Evolutionary conservation across 2,329 filamentous ascomycete species (phyloP).

Genomic region (Trichoderma oligosporum): DNA sequence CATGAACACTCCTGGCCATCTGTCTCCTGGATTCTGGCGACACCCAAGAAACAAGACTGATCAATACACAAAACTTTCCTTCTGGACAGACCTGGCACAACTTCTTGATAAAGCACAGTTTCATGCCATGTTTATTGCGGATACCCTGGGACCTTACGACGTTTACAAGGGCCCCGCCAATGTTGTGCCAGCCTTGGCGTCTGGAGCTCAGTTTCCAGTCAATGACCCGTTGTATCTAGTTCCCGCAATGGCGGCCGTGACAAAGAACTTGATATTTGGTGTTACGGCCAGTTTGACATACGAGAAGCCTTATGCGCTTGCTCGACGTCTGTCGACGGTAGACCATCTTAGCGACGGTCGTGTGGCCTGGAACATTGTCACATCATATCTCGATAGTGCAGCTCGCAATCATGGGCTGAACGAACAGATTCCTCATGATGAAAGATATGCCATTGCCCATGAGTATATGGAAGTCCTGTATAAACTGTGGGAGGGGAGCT

Average conservation of each 20-base stretch:
- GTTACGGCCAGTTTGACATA: slow-evolving; percentile 62
- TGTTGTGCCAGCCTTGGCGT: slow-evolving; percentile 52
- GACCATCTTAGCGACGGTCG: slow-evolving; percentile 60
- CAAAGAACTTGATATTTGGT: slow-evolving; percentile 59
- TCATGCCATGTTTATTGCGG: slow-evolving; percentile 62
- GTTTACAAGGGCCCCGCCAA: slow-evolving; percentile 58
- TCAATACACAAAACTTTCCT: slow-evolving; percentile 56
- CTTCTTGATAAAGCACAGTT: slow-evolving; percentile 59
- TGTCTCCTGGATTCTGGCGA: slow-evolving; percentile 16
- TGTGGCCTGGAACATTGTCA: slow-evolving; percentile 66
- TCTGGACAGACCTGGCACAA: slow-evolving; percentile 63
- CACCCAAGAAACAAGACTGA: slow-evolving; percentile 40
- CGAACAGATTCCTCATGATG: slow-evolving; percentile 17
- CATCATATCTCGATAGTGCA: slow-evolving; percentile 27
- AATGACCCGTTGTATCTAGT: slow-evolving; percentile 59
- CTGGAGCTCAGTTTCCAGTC: slow-evolving; percentile 61
- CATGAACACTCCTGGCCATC: slow-evolving; percentile 14
- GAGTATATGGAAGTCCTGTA: slow-evolving; percentile 18
- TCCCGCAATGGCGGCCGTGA: slow-evolving; percentile 63
- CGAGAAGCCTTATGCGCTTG: slow-evolving; percentile 58
- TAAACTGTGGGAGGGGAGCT: slow-evolving; percentile 17
- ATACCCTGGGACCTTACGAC: slow-evolving; percentile 62
- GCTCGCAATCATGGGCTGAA: slow-evolving; percentile 13
- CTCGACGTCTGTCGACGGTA: slow-evolving; percentile 58
- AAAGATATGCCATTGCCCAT: slow-evolving; percentile 16